These are phyloP conservation scores for Rhodomyrtus psidioides DNA, from an alignment of 441 rosid genomes.

Conservation along the genomic window DNA sequence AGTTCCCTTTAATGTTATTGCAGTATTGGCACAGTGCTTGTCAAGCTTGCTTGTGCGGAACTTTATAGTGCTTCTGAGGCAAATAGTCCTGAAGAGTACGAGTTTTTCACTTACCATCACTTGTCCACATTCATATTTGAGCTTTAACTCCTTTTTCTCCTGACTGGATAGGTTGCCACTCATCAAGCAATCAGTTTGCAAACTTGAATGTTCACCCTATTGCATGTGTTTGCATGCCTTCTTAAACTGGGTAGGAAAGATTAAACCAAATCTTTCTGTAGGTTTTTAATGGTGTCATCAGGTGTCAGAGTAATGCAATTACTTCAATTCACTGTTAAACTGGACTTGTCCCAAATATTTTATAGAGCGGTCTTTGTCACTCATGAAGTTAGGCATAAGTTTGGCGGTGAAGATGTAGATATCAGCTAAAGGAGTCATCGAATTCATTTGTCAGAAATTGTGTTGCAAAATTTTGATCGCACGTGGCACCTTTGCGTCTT, in stretches of 20 bases:
- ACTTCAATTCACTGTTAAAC: background rate
- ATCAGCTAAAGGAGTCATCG: background rate
- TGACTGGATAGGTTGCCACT: background rate
- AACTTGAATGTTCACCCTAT: background rate
- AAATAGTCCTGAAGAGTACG: constrained; percentile 4
- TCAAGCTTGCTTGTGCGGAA: constrained; percentile 4
- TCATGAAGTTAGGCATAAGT: background rate
- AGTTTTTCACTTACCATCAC: background rate
- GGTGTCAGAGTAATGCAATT: background rate
- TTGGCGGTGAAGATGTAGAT: background rate
- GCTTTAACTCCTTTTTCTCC: background rate
- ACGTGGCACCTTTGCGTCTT: background rate
- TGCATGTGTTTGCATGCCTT: background rate
- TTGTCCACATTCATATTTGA: background rate
- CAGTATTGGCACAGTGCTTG: constrained; percentile 9
- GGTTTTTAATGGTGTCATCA: background rate
- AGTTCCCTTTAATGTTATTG: background rate
- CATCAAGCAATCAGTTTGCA: background rate
- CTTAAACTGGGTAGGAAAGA: background rate
- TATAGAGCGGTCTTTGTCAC: background rate
- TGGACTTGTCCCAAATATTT: background rate
- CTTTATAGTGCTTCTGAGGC: constrained; percentile 9
- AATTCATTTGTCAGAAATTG: background rate
- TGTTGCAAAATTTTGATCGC: background rate
- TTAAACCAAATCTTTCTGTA: background rate